Evolutionary conservation across 2,329 filamentous ascomycete genomes (phyloP), one percentile per base, ranked within the genome.

Genomic region (Colletotrichum gloeosporioides): DNA sequence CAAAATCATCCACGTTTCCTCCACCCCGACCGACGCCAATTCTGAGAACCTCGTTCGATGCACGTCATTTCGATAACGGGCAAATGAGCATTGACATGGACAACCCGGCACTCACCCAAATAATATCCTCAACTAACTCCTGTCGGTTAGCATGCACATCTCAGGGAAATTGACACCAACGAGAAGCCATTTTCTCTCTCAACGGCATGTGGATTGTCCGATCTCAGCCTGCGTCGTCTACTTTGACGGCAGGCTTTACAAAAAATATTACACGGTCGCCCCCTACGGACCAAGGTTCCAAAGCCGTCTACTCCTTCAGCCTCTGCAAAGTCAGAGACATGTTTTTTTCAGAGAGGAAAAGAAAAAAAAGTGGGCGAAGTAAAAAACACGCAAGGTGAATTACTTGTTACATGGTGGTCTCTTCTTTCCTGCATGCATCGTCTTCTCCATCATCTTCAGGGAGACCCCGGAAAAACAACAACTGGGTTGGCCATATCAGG

Each of bases 321-420:
- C 25, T 25, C 63, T 29, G 31, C 66, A 22, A 61, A 53, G 44
- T 29, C 31, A 49, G 44, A 64, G 32, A 55, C 59, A 34, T 25
- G 22, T 62, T 59, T 59, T 63, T 39, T 53, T 32, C 13, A 31
- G 63, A 62, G 39, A 49, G 25, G 31, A 13, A 64, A 31, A 74
- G 29, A 27, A 61, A 61, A 69, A 69, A 69, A 57, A 61, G 12
- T 32, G 55, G 18, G 4, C 22, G 39, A 55, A 69, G 64, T 76
- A 73, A 69, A 69, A 74, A 53, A 59, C 70, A 73, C 70, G 70
- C 64, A 18, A 49, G 64, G 64, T 76, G 74, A 66, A 69, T 74
- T 73, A 76, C 64, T 76, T 76, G 74, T 76, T 76, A 76, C 74
- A 76, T 65, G 36, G 59, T 63, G 57, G n/a, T 69, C 32, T 67